These are phyloP conservation scores for Pseudogymnoascus sp. DNA, from an alignment of 2,329 filamentous ascomycete species.

Conservation along the genomic window DNA sequence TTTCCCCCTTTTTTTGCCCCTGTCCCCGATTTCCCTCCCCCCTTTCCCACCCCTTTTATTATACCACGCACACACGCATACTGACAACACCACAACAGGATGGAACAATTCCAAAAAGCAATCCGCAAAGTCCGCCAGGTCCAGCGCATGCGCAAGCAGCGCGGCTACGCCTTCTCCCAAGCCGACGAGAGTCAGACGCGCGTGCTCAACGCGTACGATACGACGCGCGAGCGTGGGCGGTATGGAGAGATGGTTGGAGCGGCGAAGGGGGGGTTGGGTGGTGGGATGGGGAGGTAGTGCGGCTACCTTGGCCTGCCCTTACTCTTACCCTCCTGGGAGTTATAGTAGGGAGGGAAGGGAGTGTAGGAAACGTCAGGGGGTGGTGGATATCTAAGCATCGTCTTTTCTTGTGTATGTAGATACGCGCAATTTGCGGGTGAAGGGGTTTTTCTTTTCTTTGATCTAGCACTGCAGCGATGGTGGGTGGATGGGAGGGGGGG, in stretches of 20 bases:
- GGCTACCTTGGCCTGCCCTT: too few species aligned
- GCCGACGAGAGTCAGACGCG: constrained; percentile 94
- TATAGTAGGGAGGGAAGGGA: neutral
- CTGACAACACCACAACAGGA: too few species aligned
- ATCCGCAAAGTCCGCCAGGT: constrained; percentile 98
- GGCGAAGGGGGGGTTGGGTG: neutral
- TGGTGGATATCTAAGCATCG: neutral
- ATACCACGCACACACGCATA: too few species aligned
- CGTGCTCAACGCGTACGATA: constrained; percentile 95
- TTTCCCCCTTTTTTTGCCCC: neutral
- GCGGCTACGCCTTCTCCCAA: constrained; percentile 95
- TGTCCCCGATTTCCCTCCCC: constrained; percentile 10
- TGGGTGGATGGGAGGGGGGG: too few species aligned
- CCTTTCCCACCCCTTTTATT: constrained; percentile 18
- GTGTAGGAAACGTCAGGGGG: neutral
- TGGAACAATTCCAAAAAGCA: constrained; percentile 99
- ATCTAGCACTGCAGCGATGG: neutral
- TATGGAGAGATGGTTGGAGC: constrained; percentile 76
- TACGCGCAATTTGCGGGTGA: too few species aligned
- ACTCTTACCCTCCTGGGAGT: neutral
- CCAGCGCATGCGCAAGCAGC: constrained; percentile 97
- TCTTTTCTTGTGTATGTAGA: neutral
- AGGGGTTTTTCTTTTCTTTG: neutral
- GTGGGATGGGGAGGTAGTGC: neutral
- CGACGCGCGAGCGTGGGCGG: constrained; percentile 78